phyloP scores from a whole-genome alignment of 306 rosid species.

The Corylus heterophylla region DNA sequence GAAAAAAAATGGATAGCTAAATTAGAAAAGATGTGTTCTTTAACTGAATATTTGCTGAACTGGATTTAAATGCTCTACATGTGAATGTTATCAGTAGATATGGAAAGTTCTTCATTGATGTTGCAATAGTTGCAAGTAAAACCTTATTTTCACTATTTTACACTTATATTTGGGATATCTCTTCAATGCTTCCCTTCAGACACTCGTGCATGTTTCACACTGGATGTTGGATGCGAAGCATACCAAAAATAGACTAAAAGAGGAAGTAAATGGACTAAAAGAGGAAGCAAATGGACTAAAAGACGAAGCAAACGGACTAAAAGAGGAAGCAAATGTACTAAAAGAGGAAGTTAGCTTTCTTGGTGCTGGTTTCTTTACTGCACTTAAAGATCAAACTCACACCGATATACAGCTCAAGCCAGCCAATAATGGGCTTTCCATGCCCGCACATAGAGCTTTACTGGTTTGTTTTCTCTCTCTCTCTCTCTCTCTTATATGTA shows the following conservation, averaged over 20 bases:
- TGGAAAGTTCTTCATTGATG: too few relatives aligned
- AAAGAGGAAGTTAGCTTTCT: slow-evolving; percentile 48
- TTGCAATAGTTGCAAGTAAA: neutral
- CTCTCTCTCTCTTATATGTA: neutral
- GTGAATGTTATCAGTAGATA: too few relatives aligned
- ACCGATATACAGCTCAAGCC: slow-evolving; percentile 61
- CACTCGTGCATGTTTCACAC: slow-evolving; percentile 46
- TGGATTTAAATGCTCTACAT: too few relatives aligned
- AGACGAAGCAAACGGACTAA: too few relatives aligned
- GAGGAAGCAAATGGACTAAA: too few relatives aligned
- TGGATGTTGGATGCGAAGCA: slow-evolving; percentile 39
- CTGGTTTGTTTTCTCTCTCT: neutral
- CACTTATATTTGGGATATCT: neutral
- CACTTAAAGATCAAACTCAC: slow-evolving; percentile 59
- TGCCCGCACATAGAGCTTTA: slow-evolving; percentile 68
- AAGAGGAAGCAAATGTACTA: too few relatives aligned
- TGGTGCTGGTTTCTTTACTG: slow-evolving; percentile 38
- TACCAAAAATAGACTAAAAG: slow-evolving; percentile 30
- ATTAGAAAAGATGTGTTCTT: too few relatives aligned
- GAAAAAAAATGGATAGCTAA: too few relatives aligned
- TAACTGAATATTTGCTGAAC: too few relatives aligned
- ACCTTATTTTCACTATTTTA: neutral
- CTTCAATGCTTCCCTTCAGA: slow-evolving; percentile 31
- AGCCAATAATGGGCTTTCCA: slow-evolving; percentile 46
- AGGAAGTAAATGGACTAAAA: slow-evolving; percentile 29